Evolutionary conservation across 2,329 filamentous ascomycete genomes (phyloP).

Genomic region (Aspergillus pseudoterreus): DNA sequence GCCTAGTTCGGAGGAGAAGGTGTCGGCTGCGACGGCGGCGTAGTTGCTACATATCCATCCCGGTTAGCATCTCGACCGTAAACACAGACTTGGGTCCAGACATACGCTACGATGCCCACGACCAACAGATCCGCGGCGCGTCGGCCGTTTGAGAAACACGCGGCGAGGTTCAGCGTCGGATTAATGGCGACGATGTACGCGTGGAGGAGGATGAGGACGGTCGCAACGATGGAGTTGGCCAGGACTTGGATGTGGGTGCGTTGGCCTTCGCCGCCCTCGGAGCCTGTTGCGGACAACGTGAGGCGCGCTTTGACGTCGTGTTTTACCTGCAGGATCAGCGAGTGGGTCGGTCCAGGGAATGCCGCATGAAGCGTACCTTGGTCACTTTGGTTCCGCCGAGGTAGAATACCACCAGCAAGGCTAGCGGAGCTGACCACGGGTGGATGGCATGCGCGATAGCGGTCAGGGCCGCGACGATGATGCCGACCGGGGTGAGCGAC

Average conservation of each 20-base stretch:
- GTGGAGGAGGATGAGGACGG: conserved; percentile 57
- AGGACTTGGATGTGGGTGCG: conserved; percentile 85
- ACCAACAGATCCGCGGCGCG: conserved; percentile 34
- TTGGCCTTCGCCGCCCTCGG: conserved; percentile 71
- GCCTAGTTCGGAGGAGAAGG: conserved; percentile 90
- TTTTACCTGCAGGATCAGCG: conserved; percentile 61
- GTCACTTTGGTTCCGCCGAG: conserved; percentile 78
- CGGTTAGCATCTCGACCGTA: background rate
- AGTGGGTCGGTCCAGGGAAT: background rate
- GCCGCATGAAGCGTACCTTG: conserved; percentile 52
- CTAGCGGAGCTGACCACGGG: conserved; percentile 90
- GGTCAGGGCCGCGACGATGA: conserved; percentile 68
- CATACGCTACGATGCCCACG: conserved; percentile 40
- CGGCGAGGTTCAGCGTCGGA: background rate
- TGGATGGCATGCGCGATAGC: conserved; percentile 82
- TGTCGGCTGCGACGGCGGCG: conserved; percentile 86
- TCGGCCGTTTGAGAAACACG: conserved; percentile 39
- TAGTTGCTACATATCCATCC: conserved; percentile 60
- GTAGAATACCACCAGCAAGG: conserved; percentile 79
- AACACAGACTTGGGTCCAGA: background rate
- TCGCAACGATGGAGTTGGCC: conserved; percentile 79
- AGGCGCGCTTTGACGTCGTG: conserved; percentile 78
- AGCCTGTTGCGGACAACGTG: conserved; percentile 72
- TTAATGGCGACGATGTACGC: conserved; percentile 36
- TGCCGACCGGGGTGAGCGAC: conserved; percentile 73